Evolutionary conservation across 2,329 filamentous ascomycete genomes (phyloP), one percentile per base, ranked within the genome.

Genomic region (Sphaerulina vaccinii): DNA sequence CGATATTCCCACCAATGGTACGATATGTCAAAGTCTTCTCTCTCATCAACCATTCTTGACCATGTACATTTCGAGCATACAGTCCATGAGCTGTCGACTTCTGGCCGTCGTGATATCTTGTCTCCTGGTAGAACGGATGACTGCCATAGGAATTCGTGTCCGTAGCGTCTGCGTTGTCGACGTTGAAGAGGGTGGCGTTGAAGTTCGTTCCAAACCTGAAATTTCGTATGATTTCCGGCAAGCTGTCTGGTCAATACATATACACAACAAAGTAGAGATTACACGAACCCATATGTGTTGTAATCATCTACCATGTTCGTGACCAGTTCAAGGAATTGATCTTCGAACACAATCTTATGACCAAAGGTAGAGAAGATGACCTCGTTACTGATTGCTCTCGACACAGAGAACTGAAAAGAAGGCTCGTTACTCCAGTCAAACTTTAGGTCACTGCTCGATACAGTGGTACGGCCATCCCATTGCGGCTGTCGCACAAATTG

Each of bases 1-100:
- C 87, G 49, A 91, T 37, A 48, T 60, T 65, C 16, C 66, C 66
- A 11, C 64, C 65, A 19, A 67, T 62, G 0, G 64, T 61, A 7
- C 66, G 59, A 48, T 66, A 68, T 1, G 63, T 66, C 19, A 69
- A 40, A 8, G 49, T 60, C 4, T 58, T 54, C 1, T 51, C 33
- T 22, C 62, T 55, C 21, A 68, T 48, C 2, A 69, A 58, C 64
- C 63, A 68, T 15, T 68, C 67, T 32, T 68, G 65, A 13, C 57
- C 66, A 41, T 69, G 65, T 1, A 64, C 63, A 38, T 68, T 68
- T 4, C 67, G 58, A 8, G 61, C 65, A 53, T 68, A 68, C 1
- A 69, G 61, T n/a, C 64, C 65, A 44, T 68, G 65, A 3, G 65
- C 61, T 1, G 55, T 55, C 1, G 58, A 51, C 5, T 23, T 15